A percentile compares a stretch with the other conserved stretches of the same genome.
Conservation (phyloP, 2,329 filamentous ascomycete genomes). For the Verticillium nubilum region DNA sequence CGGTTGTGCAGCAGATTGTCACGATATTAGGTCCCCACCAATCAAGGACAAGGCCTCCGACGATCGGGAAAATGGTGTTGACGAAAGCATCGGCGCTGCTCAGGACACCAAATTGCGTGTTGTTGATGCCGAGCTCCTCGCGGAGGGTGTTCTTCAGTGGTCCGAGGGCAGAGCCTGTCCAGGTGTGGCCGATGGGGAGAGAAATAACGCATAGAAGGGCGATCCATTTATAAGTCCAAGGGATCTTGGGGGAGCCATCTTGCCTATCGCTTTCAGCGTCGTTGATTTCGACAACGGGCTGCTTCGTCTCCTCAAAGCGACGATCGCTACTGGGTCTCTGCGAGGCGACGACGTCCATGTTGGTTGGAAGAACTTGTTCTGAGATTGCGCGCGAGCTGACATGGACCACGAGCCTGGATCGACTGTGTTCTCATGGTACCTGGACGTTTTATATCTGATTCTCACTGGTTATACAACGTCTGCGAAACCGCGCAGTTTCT, state of each 20-base stretch:
- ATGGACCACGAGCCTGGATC: not conserved
- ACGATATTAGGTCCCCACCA: slow-evolving; percentile 18
- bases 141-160: slow-evolving; percentile 18
- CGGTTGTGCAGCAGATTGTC: slow-evolving; percentile 14
- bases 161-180: slow-evolving; percentile 14
- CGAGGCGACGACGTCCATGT: not conserved
- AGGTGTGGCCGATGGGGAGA: slow-evolving; percentile 16
- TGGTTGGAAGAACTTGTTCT: not conserved
- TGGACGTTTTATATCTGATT: not conserved
- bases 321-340: not conserved
- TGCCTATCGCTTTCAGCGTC: not conserved
- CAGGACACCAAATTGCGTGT: slow-evolving; percentile 19
- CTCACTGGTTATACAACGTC: not conserved
- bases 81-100: slow-evolving; percentile 18
- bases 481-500: not conserved
- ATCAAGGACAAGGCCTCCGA: slow-evolving; percentile 16
- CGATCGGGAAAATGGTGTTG: slow-evolving; percentile 17
- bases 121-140: slow-evolving; percentile 15
- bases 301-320: not conserved
- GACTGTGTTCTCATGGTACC: not conserved
- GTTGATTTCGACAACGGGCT: not conserved
- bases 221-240: slow-evolving; percentile 17
- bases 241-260: slow-evolving; percentile 3
- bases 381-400: not conserved
- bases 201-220: slow-evolving; percentile 15